Conservation (phyloP, 2,329 filamentous ascomycete genomes). For the Cytospora piceae region DNA sequence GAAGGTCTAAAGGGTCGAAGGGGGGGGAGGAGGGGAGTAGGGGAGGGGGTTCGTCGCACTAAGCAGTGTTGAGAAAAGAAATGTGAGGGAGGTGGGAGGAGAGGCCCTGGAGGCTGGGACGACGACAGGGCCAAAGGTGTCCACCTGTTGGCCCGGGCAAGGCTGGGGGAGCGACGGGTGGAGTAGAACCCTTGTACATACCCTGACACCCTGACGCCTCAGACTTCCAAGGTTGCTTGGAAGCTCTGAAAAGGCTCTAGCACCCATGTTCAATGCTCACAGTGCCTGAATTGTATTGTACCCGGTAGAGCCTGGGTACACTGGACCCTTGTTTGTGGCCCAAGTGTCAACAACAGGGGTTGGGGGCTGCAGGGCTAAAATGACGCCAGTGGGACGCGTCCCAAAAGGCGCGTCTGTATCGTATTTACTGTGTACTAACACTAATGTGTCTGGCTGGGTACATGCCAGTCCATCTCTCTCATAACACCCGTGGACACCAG, state of each 20-base stretch:
- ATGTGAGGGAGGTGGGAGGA: conserved; percentile 2
- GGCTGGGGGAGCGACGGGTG: conserved; percentile 5
- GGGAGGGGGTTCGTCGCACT: neutral
- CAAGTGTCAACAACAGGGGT: conserved; percentile 5
- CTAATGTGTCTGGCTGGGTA: too few species aligned
- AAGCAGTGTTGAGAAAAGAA: conserved; percentile 5
- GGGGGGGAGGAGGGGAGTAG: neutral
- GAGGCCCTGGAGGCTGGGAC: conserved; percentile 1
- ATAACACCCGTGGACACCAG: too few species aligned
- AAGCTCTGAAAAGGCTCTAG: neutral
- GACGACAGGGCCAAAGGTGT: neutral
- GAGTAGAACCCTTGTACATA: neutral
- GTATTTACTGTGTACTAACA: neutral
- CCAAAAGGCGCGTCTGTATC: neutral
- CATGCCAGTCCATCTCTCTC: too few species aligned
- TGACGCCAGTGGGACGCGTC: neutral
- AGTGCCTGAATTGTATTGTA: neutral
- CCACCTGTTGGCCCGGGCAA: conserved; percentile 2
- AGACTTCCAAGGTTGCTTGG: neutral
- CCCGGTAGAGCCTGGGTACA: neutral
- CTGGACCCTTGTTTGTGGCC: conserved; percentile 12
- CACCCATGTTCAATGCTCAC: neutral
- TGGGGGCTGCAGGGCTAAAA: conserved; percentile 15
- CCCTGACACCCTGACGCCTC: neutral
- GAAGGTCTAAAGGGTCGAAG: neutral